phyloP scores from a whole-genome alignment of 1,284 basidiomycete genomes.

The Inonotus obliquus region DNA sequence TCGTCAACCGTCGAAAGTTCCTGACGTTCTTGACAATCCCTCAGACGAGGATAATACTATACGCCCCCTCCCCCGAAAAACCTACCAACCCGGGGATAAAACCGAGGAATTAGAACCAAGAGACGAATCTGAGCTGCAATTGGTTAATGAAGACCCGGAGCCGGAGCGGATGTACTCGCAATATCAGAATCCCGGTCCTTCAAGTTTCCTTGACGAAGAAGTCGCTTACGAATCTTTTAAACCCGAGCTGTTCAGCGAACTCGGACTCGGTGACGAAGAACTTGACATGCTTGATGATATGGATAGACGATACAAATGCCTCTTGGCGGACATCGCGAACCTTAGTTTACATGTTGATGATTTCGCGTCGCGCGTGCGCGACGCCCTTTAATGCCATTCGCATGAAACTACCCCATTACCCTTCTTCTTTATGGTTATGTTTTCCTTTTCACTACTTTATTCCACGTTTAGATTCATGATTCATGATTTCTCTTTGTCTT shows the following conservation, averaged over 20 bases:
- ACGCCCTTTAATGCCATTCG: background rate
- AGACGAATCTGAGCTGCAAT: too few relatives aligned
- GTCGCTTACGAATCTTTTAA: background rate
- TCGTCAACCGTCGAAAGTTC: background rate
- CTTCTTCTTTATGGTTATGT: background rate
- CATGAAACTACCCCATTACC: too few relatives aligned
- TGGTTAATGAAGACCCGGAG: background rate
- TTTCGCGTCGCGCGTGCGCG: background rate
- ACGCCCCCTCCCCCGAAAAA: background rate
- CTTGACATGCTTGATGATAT: constrained; percentile 10
- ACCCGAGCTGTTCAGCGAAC: too few relatives aligned
- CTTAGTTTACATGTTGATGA: constrained; percentile 26
- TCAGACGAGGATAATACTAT: background rate
- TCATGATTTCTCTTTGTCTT: background rate
- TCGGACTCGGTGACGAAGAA: background rate
- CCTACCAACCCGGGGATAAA: background rate
- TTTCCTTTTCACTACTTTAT: background rate
- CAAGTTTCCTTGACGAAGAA: background rate
- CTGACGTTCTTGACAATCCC: background rate
- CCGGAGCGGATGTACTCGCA: background rate
- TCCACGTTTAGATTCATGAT: background rate
- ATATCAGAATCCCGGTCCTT: background rate
- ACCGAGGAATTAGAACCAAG: too few relatives aligned
- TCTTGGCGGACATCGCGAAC: constrained; percentile 29
- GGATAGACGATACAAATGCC: constrained; percentile 20